These are phyloP conservation scores for Blastobotrys capitulatus DNA, from an alignment of 1,139 yeast genomes.

Conservation along the genomic window DNA sequence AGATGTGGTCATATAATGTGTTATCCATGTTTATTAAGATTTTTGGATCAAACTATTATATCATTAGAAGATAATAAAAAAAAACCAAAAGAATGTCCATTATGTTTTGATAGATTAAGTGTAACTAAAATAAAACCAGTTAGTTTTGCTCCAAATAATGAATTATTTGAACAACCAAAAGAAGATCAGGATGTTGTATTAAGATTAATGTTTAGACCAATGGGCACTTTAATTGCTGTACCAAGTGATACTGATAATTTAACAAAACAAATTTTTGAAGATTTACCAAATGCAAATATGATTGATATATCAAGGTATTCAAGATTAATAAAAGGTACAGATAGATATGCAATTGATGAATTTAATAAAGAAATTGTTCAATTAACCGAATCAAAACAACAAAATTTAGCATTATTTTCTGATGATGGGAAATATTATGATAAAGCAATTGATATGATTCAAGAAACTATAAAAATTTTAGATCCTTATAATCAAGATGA, in stretches of 20 bases:
- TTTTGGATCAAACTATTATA: constrained; percentile 49
- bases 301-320: constrained; percentile 35
- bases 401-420: constrained; percentile 53
- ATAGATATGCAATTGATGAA: constrained; percentile 46
- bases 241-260: constrained; percentile 40
- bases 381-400: constrained; percentile 44
- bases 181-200: constrained; percentile 56
- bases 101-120: constrained; percentile 67
- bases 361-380: constrained; percentile 52
- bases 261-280: constrained; percentile 12
- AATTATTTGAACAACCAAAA: constrained; percentile 54
- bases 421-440: constrained; percentile 56
- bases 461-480: constrained; percentile 23
- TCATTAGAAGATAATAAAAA: constrained; percentile 26
- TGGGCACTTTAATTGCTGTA: constrained; percentile 54
- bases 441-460: constrained; percentile 54
- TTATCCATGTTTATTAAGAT: constrained; percentile 68
- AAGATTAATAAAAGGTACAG: constrained; percentile 62
- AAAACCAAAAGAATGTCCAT: constrained; percentile 72
- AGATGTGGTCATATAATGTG: constrained; percentile 93
- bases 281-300: constrained; percentile 14
- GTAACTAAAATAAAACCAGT: constrained; percentile 66
- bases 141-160: constrained; percentile 48
- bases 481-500: neutral
- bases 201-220: constrained; percentile 67